Base-by-base conservation (phyloP, 2,329 filamentous ascomycete species). In the Hypoxylon sp. region DNA sequence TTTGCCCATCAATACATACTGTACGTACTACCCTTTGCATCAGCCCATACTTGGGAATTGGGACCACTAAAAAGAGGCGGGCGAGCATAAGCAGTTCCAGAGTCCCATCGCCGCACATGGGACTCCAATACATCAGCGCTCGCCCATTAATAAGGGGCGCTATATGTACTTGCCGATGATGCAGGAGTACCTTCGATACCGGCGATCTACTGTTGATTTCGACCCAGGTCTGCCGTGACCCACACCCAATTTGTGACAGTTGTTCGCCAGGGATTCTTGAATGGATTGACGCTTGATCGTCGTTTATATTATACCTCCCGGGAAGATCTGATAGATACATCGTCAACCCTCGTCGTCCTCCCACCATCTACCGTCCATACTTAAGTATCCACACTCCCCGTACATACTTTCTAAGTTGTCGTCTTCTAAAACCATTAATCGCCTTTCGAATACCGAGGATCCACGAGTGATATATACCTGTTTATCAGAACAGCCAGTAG, bases 231-330 rank as follows among this genome's bases (percentile, higher is more conserved):
- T 80, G 77, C 77, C 78, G 79, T 75, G 84, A 82, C 83, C 84
- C 84, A 86, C 84, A 80, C 79, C 80, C 80, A 85, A 84, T 85
- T 85, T 86, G 84, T 86, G 84, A 86, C 84, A 85, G 81, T 81
- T 84, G 80, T 79, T 81, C 78, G 78, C 78, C 82, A 81, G 80
- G 83, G 83, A 84, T 85, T 80, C 79, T 75, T 81, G 78, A 79
- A 81, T 81, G 81, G 83, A 83, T 84, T 84, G 79, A 79, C 83
- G 80, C 82, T 82, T 81, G 84, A 85, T 85, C 84, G 80, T 80
- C 83, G 79, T 71, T 81, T 79, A 78, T 79, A 79, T 80, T 81
- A 75, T 77, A 78, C 77, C 77, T 80, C 71, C 79, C 80, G 82
- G 82, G 81, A 66, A 84, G 83, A 85, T 85, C 84, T 84, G 78